Conservation (phyloP, 23 red algal genomes). For the Gracilaria caudata region DNA sequence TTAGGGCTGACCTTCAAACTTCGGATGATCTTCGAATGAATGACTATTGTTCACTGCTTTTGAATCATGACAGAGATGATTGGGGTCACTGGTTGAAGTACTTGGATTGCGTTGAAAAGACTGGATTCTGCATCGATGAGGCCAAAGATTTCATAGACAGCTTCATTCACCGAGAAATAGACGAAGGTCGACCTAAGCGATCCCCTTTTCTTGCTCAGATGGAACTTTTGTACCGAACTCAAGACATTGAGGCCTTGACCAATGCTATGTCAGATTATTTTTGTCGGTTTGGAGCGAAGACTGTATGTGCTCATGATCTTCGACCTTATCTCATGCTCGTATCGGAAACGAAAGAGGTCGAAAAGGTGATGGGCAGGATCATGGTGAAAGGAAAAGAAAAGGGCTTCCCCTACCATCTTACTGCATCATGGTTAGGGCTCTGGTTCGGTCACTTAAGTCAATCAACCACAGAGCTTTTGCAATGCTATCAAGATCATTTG, state of each 20-base stretch:
- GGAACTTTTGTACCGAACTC: slow-evolving; percentile 29
- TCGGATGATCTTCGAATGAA: slow-evolving; percentile 16
- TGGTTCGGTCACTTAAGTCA: slow-evolving; percentile 37
- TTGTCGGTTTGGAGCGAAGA: slow-evolving; percentile 46
- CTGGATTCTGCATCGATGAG: slow-evolving; percentile 1
- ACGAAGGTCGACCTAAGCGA: slow-evolving; percentile 18
- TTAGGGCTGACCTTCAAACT: slow-evolving; percentile 14
- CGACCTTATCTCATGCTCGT: slow-evolving; percentile 41
- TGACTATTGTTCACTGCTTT: slow-evolving; percentile 35
- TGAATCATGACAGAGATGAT: slow-evolving; percentile 40
- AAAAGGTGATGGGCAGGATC: slow-evolving; percentile 30
- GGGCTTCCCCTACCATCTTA: slow-evolving; percentile 39
- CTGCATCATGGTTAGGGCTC: slow-evolving; percentile 49
- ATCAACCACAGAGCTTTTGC: slow-evolving; percentile 24
- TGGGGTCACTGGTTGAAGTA: slow-evolving; percentile 58
- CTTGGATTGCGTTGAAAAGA: slow-evolving; percentile 37
- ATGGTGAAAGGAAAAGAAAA: neutral
- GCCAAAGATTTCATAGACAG: slow-evolving; percentile 11
- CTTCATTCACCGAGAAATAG: neutral
- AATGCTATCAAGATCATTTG: slow-evolving; percentile 15
- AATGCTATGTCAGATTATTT: slow-evolving; percentile 37
- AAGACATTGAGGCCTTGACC: slow-evolving; percentile 2
- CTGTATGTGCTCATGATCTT: slow-evolving; percentile 54
- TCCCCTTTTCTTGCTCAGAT: slow-evolving; percentile 50
- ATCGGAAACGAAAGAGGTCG: neutral